Base-by-base conservation (phyloP, 176 grass and related monocot species). In the Elaeis guineensis region DNA sequence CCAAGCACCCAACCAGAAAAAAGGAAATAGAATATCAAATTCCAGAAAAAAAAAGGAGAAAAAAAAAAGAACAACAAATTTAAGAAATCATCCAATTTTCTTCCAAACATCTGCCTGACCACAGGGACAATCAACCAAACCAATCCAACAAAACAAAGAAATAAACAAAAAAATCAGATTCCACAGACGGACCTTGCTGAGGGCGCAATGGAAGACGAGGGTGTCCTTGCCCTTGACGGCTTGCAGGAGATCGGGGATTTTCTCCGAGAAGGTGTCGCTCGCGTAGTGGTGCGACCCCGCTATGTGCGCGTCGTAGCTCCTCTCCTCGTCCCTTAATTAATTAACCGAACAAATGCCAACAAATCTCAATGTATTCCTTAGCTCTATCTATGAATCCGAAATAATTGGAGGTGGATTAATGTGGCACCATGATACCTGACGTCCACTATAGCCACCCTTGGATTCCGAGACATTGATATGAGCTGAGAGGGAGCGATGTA, bases 181-280 rank as follows among this genome's bases (percentile, higher is more conserved):
- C 35, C 35, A 44, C 2, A 44, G 11, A 44, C 11, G 35, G 39
- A 90, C 91, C 91, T 90, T 60, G 86, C 83, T 90, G 60, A 96
- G 91, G 49, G 86, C 80, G 72, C 91, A 96, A 80, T 96, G 91
- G 66, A 96, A 96, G 73, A 96, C 83, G 55, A 96, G 74, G 53
- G 86, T 90, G 17, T 96, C 75, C 84, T 90, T 96, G 57, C 26
- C 69, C 64, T 26, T 64, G 50, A 89, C 79, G 25, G 78, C 74
- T 56, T 80, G 67, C 16, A 77, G 66, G 39, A 96, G 76, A 4
- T 87, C 80, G 3, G 92, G 74, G 69, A 96, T 71, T 69, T 70
- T 77, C 57, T 85, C 73, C 6, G 69, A 65, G 81, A 96, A 96
- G 80, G 60, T 74, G 25, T 87, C 86, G 67, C 80, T 96, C 53